Base-by-base conservation (phyloP, 495 filamentous ascomycete species). In the Tetracladium marchalianum region DNA sequence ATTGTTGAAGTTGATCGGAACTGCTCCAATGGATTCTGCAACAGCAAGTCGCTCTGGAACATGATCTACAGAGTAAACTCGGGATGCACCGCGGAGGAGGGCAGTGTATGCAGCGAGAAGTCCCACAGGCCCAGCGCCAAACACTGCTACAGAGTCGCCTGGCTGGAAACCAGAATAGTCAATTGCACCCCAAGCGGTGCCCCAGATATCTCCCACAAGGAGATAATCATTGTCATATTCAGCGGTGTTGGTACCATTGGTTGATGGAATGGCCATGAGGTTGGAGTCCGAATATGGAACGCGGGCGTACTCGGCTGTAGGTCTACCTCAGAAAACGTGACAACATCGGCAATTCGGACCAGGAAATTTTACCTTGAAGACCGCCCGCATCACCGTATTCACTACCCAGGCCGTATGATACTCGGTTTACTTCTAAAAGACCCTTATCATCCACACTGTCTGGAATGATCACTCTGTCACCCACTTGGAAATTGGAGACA, bases 341-440 rank as follows among this genome's bases (percentile, higher is more conserved):
- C n/a, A n/a, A n/a, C n/a, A n/a, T 15, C 56, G 43, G 11, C 49
- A 42, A 11, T 41, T 13, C 39, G 4, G 17, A 18, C 10, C 19
- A 4, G 17, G 8, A 13, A 32, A 10, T 24, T 11, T 8, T 38
- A 32, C 40, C 15, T 36, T 46, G 22, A 10, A 27, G 19, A 3
- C 5, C 84, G 55, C 85, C 93, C 5, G 85, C 87, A n/a, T n/a
- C 3, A 84, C 84, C 0, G 81, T 85, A 78, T n/a, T 67, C 73
- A 62, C 81, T 82, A 0, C 80, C 79, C 71, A 67, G 41, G 78
- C 71, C 9, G 66, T 80, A 55, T 82, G 87, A 31, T 75, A 62
- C 59, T 87, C 87, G n/a, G 87, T 92, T 37, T 65, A 68, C 46
- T 86, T 82, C 62, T 87, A 94, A 52, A 83, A n/a, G 77, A 32